Evolutionary conservation across 208 protist genomes (phyloP).

Genomic region (Angomonas deanei): DNA sequence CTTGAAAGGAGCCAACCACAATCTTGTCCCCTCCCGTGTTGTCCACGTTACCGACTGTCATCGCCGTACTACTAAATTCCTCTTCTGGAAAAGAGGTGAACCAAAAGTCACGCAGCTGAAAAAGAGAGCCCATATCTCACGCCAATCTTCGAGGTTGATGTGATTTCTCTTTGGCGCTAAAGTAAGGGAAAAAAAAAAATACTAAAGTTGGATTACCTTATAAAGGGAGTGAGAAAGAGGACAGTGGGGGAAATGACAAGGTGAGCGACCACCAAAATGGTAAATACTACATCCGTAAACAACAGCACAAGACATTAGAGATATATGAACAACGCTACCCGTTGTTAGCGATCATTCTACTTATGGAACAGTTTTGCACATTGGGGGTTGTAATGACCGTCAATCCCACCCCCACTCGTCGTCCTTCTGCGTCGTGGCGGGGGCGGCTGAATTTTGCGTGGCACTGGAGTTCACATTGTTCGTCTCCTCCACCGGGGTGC

Average conservation of each 20-base stretch:
- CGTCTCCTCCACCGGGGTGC: neutral
- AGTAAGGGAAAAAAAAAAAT: neutral
- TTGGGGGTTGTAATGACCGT: too few relatives aligned
- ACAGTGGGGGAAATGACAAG: neutral
- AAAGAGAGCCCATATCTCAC: slow-evolving; percentile 83
- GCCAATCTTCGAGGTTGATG: neutral
- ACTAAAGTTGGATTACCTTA: neutral
- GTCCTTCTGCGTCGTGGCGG: neutral
- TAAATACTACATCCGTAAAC: too few relatives aligned
- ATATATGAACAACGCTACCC: too few relatives aligned
- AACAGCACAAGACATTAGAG: too few relatives aligned
- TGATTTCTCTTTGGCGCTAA: too few relatives aligned
- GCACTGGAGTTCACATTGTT: slow-evolving; percentile 15
- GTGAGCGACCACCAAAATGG: too few relatives aligned
- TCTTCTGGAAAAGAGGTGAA: slow-evolving; percentile 62
- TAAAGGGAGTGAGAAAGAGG: neutral
- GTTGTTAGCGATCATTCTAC: too few relatives aligned
- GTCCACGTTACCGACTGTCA: slow-evolving; percentile 74
- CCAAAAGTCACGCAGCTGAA: slow-evolving; percentile 90
- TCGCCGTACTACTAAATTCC: slow-evolving; percentile 64
- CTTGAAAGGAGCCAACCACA: slow-evolving; percentile 81
- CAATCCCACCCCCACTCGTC: slow-evolving; percentile 3
- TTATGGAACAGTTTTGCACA: too few relatives aligned
- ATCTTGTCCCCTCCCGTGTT: slow-evolving; percentile 59
- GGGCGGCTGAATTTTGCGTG: neutral